Conservation (phyloP, 805 yeast species). For the Ascoidea rubescens region DNA sequence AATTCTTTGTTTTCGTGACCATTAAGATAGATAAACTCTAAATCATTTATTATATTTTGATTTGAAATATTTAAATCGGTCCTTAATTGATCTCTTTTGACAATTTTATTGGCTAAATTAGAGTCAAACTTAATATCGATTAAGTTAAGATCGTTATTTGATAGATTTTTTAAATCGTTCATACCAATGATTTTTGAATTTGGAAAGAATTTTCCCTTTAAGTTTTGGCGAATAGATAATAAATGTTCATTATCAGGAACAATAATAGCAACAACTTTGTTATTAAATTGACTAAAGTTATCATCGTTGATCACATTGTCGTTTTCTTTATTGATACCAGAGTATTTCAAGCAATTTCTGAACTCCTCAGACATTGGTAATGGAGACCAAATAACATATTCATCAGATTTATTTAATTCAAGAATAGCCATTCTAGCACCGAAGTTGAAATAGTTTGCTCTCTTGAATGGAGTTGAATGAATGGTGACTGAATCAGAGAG, state of each 20-base stretch:
- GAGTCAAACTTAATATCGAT: constrained; percentile 25
- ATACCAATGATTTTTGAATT: constrained; percentile 32
- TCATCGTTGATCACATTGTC: constrained; percentile 20
- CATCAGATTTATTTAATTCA: constrained; percentile 15
- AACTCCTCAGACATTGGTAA: constrained; percentile 39
- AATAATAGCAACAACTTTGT: constrained; percentile 23
- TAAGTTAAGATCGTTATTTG: not conserved
- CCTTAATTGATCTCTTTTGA: constrained; percentile 13
- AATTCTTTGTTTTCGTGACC: constrained; percentile 46
- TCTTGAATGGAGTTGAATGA: constrained; percentile 22
- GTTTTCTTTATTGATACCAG: constrained; percentile 20
- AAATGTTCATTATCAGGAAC: constrained; percentile 57
- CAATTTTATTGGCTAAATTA: constrained; percentile 25
- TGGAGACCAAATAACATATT: constrained; percentile 40
- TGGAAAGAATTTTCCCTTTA: constrained; percentile 35
- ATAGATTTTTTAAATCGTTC: constrained; percentile 15
- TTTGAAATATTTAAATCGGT: constrained; percentile 19
- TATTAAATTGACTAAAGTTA: too few relatives aligned
- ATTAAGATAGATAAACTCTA: constrained; percentile 45
- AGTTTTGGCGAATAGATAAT: constrained; percentile 34
- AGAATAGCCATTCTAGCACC: constrained; percentile 28
- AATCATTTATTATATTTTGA: constrained; percentile 23
- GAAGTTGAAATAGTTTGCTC: constrained; percentile 17
- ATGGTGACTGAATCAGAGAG: constrained; percentile 19
- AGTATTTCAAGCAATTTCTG: constrained; percentile 23